Base-by-base conservation (phyloP, 225 moss, liverwort and hornwort species). In the Bryum argenteum region DNA sequence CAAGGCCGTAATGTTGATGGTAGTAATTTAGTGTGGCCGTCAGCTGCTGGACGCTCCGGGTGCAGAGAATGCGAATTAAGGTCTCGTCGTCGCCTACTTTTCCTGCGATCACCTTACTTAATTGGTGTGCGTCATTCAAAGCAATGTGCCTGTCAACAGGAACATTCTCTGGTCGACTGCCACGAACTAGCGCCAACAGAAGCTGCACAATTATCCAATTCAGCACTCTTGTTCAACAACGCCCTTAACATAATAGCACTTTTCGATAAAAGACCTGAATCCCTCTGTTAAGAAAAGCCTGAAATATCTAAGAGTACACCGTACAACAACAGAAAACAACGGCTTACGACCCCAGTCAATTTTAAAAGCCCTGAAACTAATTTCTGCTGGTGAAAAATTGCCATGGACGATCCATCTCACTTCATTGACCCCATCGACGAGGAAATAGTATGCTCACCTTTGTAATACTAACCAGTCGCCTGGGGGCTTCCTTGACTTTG, bases 1-100 rank as follows among this genome's bases (percentile, higher is more conserved):
- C 85, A n/a, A 83, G 89, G 15, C 89, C 86, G 37, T 83, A 89
- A 26, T 81, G 83, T 63, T 89, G 89, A 21, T 83, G 83, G 53
- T 81, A 89, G 47, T 81, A 85, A 67, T 83, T 85, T 64, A 89
- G 73, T 1, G 89, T 86, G 47, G 89, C 89, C 42, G 81, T 72
- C 28, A 89, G 75, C 72, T 89, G 89, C 52, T 65, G 79, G 21
- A 39, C 14, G 62, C 87, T 84, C 40, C 87, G 84, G 37, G 79
- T 84, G 75, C 87, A 78, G 38, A 79, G 65, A 41, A 87, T 84
- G 74, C 87, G 87, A 67, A 87, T 79, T 61, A 84, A 16, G 6
- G 79, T 84, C 60, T 77, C 79, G 40, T 84, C 84, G 33, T 82
- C 71, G 4, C 81, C 67, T 9, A 33, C 75, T 70, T 79, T 79